Base-by-base conservation (phyloP, 345 rosid genomes). In the Hibiscus tridactylites region DNA sequence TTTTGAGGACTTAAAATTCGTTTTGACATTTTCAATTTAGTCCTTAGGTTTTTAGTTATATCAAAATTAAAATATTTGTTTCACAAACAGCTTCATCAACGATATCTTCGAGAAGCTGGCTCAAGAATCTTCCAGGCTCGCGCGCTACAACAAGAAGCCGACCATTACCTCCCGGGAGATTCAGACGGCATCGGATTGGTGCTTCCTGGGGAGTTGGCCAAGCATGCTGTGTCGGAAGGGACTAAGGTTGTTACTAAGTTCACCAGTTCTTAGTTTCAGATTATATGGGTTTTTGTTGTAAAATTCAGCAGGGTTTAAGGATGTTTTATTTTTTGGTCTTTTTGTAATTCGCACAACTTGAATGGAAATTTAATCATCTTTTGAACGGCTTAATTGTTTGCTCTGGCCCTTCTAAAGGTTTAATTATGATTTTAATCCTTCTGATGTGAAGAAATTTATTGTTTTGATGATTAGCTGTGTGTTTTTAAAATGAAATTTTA, bases 91-190 rank as follows among this genome's bases (percentile, higher is more conserved):
- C 52, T 80, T 80, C 81, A 77, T 80, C 73, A 80, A 80, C 39
- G 83, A 80, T 53, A 80, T 80, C 56, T 80, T 80, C 37, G 83
- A 80, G 81, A 80, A 80, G 74, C 76, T 80, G 8, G 83, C 81
- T 17, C 81, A 77, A 74, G 83, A 77, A 71, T 2, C 83, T 13
- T 68, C 81, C 0, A 50, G 74, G 19, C 76, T 77, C 0, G 83
- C 83, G n/a, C 62, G 81, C 28, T 77, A 77, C 58, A 77, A 77
- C 76, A 81, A 81, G 81, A 81, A 81, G 77, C 83, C 83, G 1
- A 81, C 83, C 46, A 77, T 81, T 49, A 81, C 81, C 9, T 81
- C 83, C 28, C 76, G 81, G 53, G 81, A 81, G 74, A 77, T 81
- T 31, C 83, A 81, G 79, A 81, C 81, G 1, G 81, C 83, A 79